Evolutionary conservation across 2,329 filamentous ascomycete genomes (phyloP).

Genomic region (Mycosphaerella arachidis): DNA sequence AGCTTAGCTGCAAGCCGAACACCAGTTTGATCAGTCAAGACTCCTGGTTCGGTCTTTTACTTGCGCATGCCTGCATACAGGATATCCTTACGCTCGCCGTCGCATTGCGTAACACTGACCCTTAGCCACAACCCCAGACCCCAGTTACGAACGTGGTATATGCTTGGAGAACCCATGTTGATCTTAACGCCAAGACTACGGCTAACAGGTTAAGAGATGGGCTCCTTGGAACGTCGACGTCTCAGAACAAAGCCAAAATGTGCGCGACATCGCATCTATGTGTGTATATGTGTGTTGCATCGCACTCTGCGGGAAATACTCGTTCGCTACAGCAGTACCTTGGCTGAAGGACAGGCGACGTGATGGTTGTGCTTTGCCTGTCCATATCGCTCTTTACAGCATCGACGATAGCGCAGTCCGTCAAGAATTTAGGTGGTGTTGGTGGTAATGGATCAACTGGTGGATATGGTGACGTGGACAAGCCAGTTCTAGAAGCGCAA

Average conservation of each 20-base stretch:
- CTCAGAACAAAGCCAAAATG: neutral
- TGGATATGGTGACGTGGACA: slow-evolving; percentile 19
- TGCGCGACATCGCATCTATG: neutral
- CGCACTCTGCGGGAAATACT: neutral
- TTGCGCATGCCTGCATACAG: too few relatives aligned
- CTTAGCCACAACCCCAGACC: neutral
- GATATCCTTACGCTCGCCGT: neutral
- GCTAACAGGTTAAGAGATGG: neutral
- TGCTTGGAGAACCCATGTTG: neutral
- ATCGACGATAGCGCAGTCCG: slow-evolving; percentile 14
- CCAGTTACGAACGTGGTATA: neutral
- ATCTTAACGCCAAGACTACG: neutral
- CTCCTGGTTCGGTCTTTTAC: too few relatives aligned
- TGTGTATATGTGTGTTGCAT: neutral
- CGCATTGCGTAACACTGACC: neutral
- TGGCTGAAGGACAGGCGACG: neutral
- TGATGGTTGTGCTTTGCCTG: neutral
- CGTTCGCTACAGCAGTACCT: neutral
- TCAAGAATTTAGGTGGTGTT: slow-evolving; percentile 16
- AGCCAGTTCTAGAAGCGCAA: slow-evolving; percentile 19
- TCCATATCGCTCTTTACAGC: neutral
- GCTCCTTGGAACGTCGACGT: neutral
- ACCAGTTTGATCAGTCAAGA: too few relatives aligned
- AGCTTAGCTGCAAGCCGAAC: neutral
- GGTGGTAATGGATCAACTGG: slow-evolving; percentile 20